These are phyloP conservation scores for Eucalyptus virginea DNA, from an alignment of 345 rosid genomes.

Conservation along the genomic window DNA sequence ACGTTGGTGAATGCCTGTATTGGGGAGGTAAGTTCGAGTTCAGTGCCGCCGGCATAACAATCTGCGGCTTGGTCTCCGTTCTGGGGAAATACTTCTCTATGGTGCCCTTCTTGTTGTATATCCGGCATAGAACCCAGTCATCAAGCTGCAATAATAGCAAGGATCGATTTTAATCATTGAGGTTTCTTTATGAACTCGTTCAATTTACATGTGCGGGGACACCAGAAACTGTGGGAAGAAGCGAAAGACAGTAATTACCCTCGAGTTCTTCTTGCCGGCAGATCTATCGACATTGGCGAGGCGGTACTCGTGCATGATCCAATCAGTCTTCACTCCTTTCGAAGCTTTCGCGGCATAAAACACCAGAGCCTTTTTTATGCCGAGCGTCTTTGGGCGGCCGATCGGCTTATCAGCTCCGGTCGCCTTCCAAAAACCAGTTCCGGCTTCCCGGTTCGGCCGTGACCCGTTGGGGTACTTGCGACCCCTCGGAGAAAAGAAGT, in stretches of 20 bases:
- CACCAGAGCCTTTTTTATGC: slow-evolving; percentile 83
- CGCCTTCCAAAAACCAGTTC: slow-evolving; percentile 87
- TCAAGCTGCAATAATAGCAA: slow-evolving; percentile 44
- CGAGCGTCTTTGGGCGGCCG: slow-evolving; percentile 63
- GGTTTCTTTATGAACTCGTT: background rate
- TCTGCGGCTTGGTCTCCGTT: slow-evolving; percentile 27
- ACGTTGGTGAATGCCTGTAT: background rate
- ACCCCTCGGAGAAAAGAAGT: slow-evolving; percentile 87
- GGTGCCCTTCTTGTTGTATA: slow-evolving; percentile 79
- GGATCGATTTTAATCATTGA: background rate
- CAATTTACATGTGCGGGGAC: background rate
- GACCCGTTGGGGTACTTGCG: slow-evolving; percentile 92
- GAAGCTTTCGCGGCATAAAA: slow-evolving; percentile 89
- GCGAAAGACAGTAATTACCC: slow-evolving; percentile 23
- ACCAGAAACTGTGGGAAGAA: background rate
- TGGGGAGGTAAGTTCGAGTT: background rate
- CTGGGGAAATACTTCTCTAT: slow-evolving; percentile 34
- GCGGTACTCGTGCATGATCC: slow-evolving; percentile 98
- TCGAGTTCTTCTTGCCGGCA: slow-evolving; percentile 34
- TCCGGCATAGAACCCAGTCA: slow-evolving; percentile 78
- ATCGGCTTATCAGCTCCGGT: slow-evolving; percentile 95
- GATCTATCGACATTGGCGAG: slow-evolving; percentile 80
- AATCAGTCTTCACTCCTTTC: slow-evolving; percentile 72
- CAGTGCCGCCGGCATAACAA: background rate
- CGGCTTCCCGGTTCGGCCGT: slow-evolving; percentile 90